Base-by-base conservation (phyloP, 495 filamentous ascomycete genomes). In the Xylaria bambusicola region DNA sequence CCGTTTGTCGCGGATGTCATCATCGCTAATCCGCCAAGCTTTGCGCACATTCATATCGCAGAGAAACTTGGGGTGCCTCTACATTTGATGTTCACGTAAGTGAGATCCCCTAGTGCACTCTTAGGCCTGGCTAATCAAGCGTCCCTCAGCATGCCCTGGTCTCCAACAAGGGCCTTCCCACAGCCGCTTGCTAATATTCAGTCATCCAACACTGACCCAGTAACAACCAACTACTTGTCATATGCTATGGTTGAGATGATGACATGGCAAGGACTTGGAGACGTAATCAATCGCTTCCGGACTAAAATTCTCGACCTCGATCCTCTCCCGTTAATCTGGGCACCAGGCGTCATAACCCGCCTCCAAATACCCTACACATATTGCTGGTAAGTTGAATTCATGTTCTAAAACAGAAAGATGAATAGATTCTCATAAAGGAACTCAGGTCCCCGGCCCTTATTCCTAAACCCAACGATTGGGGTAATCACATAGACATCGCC, bases 11-110 rank as follows among this genome's bases (percentile, higher is more conserved):
- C 88, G 0, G 88, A 93, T 69, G 86, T 81, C 7, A 93, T 94
- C 63, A 92, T 94, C 57, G 90, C 90, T 12, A 94, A 94, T 66
- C 90, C 90, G 2, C 89, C 89, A 0, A 88, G 87, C 69, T 92
- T 92, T 68, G 88, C 88, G 12, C 89, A 92, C 70, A 74, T 93
- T 5, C 89, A 91, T 72, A 87, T 88, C 61, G 90, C 90, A n/a
- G 86, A 94, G 71, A 86, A 85, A 65, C 71, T 94, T 52, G 89
- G 89, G 0, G 82, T 93, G 23, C 89, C 90, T 9, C 72, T 93
- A 5, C 88, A 92, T 71, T 70, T 93, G 55, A 91, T 93, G 86
- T 93, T 93, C 72, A 93, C 90, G 15, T 92, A 56, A 66, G 88
- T 85, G 23, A 36, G 44, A 9, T 10, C 6, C 6, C 26, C n/a